Evolutionary conservation across 2,329 filamentous ascomycete genomes (phyloP).

Genomic region (Verticillium dahliae): DNA sequence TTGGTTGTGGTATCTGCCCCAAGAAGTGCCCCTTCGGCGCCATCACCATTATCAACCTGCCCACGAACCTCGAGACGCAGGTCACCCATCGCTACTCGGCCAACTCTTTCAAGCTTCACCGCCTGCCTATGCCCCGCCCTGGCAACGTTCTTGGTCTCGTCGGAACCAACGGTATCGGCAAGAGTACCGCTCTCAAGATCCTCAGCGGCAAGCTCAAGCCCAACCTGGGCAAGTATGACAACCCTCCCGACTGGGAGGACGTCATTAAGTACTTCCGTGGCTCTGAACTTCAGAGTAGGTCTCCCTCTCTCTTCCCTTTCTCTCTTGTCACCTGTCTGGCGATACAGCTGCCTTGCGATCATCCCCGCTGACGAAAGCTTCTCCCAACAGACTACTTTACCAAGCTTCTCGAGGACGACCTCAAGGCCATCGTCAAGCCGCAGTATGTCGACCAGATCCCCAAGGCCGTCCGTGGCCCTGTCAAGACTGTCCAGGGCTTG

Average conservation of each 20-base stretch:
- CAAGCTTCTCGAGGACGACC: slow-evolving; percentile 91
- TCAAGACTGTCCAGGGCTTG: slow-evolving; percentile 73
- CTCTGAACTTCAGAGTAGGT: slow-evolving; percentile 89
- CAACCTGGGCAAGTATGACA: slow-evolving; percentile 89
- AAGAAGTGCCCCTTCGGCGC: slow-evolving; percentile 99
- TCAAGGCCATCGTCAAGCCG: slow-evolving; percentile 97
- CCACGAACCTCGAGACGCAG: slow-evolving; percentile 96
- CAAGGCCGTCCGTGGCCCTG: slow-evolving; percentile 75
- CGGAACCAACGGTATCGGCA: slow-evolving; percentile 99
- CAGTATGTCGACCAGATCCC: slow-evolving; percentile 99
- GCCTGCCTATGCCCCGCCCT: slow-evolving; percentile 89
- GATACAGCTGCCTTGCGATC: neutral
- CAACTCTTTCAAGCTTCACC: slow-evolving; percentile 99
- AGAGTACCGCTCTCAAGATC: slow-evolving; percentile 99
- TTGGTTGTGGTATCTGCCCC: slow-evolving; percentile 98
- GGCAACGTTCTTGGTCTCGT: slow-evolving; percentile 95
- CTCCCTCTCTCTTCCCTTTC: neutral
- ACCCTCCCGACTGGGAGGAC: slow-evolving; percentile 98
- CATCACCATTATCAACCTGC: slow-evolving; percentile 99
- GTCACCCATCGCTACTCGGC: slow-evolving; percentile 98
- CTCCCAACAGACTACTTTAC: slow-evolving; percentile 77
- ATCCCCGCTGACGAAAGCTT: neutral
- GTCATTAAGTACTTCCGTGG: slow-evolving; percentile 98
- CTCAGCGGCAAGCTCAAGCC: slow-evolving; percentile 98
- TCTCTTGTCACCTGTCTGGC: neutral